Evolutionary conservation across 1,284 basidiomycete genomes (phyloP).

Genomic region (Microbotryum violaceum): DNA sequence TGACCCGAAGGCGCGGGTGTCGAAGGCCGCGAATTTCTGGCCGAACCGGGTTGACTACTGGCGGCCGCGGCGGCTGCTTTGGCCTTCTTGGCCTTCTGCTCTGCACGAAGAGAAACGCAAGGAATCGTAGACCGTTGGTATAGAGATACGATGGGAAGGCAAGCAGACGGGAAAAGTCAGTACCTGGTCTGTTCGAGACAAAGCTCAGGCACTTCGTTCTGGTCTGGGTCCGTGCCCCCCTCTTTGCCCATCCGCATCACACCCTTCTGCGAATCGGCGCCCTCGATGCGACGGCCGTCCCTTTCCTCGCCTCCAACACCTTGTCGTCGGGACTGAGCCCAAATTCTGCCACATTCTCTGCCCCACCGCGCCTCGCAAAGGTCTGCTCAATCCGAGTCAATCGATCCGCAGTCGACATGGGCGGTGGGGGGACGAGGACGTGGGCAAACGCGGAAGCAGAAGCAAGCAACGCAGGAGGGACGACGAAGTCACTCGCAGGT

Average conservation of each 20-base stretch:
- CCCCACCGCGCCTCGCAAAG: not conserved
- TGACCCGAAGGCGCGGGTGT: constrained; percentile 12
- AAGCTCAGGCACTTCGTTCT: not conserved
- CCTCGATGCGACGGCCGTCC: constrained; percentile 47
- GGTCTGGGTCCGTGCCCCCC: not conserved
- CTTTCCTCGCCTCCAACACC: constrained; percentile 66
- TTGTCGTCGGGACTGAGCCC: constrained; percentile 80
- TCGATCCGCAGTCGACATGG: too few species aligned
- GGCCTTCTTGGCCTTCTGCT: constrained; percentile 17
- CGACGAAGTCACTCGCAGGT: too few species aligned
- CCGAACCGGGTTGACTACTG: constrained; percentile 8
- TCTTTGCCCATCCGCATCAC: too few species aligned
- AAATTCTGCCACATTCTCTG: constrained; percentile 51
- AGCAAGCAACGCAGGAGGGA: too few species aligned
- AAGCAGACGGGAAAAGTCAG: constrained; percentile 13
- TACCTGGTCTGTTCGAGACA: not conserved
- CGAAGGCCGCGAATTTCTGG: constrained; percentile 13
- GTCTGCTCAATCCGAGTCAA: too few species aligned
- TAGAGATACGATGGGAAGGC: constrained; percentile 2
- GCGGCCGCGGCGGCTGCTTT: constrained; percentile 1
- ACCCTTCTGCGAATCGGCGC: too few species aligned
- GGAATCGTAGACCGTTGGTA: not conserved
- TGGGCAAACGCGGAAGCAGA: too few species aligned
- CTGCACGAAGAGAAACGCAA: not conserved
- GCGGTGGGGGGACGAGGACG: too few species aligned